Evolutionary conservation across 202 grass and related monocot genomes (phyloP).

Genomic region (Digitaria exilis): DNA sequence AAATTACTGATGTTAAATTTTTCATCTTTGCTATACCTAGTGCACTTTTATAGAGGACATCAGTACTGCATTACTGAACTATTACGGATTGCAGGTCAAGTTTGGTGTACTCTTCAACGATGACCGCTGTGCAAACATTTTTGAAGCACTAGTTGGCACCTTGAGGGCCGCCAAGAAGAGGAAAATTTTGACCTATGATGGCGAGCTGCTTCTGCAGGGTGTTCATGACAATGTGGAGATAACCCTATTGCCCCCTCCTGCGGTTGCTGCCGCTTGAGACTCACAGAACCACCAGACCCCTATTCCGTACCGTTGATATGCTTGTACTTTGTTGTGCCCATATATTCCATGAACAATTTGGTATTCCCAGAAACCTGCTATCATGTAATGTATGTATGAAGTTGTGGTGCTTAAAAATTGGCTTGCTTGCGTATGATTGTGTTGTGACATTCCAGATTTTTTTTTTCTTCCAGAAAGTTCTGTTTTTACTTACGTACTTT

Average conservation of each 20-base stretch:
- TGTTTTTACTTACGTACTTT: neutral
- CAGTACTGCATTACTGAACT: neutral
- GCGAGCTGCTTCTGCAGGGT: conserved; percentile 90
- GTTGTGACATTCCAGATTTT: neutral
- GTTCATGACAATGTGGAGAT: conserved; percentile 96
- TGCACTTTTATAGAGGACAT: neutral
- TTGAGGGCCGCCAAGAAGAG: conserved; percentile 87
- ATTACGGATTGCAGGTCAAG: conserved; percentile 57
- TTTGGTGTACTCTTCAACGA: conserved; percentile 95
- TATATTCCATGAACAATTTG: conserved; percentile 26
- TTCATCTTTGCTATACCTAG: neutral
- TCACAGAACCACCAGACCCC: neutral
- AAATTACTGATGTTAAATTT: neutral
- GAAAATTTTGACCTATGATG: conserved; percentile 71
- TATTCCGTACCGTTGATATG: neutral
- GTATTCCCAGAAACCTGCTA: conserved; percentile 15
- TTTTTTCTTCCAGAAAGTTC: neutral
- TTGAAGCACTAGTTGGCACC: conserved; percentile 92
- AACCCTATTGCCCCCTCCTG: conserved; percentile 54
- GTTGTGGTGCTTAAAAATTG: conserved; percentile 16
- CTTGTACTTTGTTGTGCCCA: conserved; percentile 11
- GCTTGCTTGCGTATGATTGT: conserved; percentile 19
- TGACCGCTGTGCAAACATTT: conserved; percentile 92
- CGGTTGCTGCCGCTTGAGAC: conserved; percentile 41
- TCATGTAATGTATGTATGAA: conserved; percentile 17